These are phyloP conservation scores for Phaeosphaeriaceae sp. DNA, from an alignment of 2,329 filamentous ascomycete genomes.

Conservation along the genomic window DNA sequence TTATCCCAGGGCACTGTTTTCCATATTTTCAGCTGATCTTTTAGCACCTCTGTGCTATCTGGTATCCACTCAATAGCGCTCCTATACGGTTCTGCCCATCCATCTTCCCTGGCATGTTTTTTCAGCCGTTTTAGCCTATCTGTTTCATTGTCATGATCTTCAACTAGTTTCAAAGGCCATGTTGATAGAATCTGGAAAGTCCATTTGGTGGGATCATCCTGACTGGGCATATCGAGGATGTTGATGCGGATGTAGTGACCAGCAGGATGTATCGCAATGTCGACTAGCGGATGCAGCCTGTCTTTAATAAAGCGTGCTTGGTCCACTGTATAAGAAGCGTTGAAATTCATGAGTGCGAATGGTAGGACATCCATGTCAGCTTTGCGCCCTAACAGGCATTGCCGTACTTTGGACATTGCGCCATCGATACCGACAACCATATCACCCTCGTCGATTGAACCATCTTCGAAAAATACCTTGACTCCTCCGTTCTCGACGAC, in stretches of 20 bases:
- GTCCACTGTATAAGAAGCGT: constrained; percentile 30
- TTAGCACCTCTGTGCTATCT: constrained; percentile 33
- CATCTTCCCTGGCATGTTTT: constrained; percentile 31
- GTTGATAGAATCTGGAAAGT: constrained; percentile 44
- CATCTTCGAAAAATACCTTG: constrained; percentile 32
- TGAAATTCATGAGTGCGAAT: constrained; percentile 41
- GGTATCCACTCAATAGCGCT: constrained; percentile 43
- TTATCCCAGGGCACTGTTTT: constrained; percentile 45
- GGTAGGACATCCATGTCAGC: constrained; percentile 32
- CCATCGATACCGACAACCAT: constrained; percentile 35
- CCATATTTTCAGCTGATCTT: constrained; percentile 46
- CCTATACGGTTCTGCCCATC: constrained; percentile 44
- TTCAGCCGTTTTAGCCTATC: constrained; percentile 34
- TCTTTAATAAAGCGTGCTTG: constrained; percentile 36
- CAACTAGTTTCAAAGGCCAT: constrained; percentile 32
- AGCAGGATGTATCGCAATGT: constrained; percentile 40
- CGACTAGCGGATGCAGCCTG: constrained; percentile 35
- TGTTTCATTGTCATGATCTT: constrained; percentile 36
- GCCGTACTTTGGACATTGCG: constrained; percentile 35
- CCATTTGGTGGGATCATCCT: constrained; percentile 43
- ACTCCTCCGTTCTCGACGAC: constrained; percentile 28
- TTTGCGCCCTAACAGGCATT: constrained; percentile 24
- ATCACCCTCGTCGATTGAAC: constrained; percentile 27
- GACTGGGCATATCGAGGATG: constrained; percentile 41
- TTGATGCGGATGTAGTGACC: constrained; percentile 39